Conservation (phyloP, 176 grass and related monocot genomes). For the Avena sativa region DNA sequence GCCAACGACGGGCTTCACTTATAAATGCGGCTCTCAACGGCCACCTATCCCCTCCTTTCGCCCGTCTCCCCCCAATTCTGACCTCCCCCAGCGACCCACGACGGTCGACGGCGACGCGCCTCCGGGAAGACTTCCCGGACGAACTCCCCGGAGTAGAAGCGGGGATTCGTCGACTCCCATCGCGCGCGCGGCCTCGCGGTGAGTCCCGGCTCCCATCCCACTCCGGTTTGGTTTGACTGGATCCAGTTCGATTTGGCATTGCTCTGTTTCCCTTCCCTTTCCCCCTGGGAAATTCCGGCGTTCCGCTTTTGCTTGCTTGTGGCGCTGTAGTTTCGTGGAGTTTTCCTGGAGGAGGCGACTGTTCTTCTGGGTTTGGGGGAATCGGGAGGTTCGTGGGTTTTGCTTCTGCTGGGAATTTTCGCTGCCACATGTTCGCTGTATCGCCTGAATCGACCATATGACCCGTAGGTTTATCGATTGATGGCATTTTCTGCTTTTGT, state of each 20-base stretch:
- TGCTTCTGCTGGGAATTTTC: neutral
- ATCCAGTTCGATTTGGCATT: constrained; percentile 29
- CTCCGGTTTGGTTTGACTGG: neutral
- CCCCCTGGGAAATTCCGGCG: neutral
- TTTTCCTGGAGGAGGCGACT: neutral
- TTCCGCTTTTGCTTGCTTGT: neutral
- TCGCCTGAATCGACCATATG: neutral
- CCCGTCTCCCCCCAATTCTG: constrained; percentile 10
- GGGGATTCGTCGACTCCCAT: neutral
- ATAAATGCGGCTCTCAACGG: constrained; percentile 46
- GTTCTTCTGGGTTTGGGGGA: neutral
- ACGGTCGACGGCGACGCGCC: constrained; percentile 29
- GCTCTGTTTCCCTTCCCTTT: neutral
- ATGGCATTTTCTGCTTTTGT: neutral
- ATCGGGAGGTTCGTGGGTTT: neutral
- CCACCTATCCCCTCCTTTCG: constrained; percentile 16
- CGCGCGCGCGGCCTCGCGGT: neutral
- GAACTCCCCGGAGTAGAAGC: neutral
- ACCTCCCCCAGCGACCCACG: constrained; percentile 17
- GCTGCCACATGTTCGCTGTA: neutral
- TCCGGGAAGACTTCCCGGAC: constrained; percentile 3
- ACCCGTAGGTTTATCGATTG: neutral
- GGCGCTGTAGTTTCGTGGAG: neutral
- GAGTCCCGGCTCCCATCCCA: neutral
- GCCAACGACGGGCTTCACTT: constrained; percentile 23